Evolutionary conservation across 2,329 filamentous ascomycete genomes (phyloP), one percentile per base, ranked within the genome.

Genomic region (Mycosphaerella sp.): DNA sequence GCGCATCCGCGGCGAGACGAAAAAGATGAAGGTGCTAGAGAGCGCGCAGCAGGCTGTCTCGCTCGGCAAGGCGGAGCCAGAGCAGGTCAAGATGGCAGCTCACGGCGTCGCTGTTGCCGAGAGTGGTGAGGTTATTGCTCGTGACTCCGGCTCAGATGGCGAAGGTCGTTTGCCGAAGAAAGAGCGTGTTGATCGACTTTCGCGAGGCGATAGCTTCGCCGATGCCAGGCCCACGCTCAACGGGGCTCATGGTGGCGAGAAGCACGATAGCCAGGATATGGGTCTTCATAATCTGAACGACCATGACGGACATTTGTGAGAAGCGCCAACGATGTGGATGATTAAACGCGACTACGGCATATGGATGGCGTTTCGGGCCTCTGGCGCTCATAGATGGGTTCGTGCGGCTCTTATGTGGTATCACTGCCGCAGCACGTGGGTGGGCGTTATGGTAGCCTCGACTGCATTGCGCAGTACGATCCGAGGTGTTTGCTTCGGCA

Each of bases 1-100:
- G 69, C 74, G 78, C 52, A 71, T 89, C 14, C 78, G 87, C 47
- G 86, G 85, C 41, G 83, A 87, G 68, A 84, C 80, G 56, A 75
- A 78, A 56, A 86, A 86, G 69, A 67, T 80, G 57, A 86, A 86
- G 68, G 76, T 82, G 14, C 70, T 85, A 57, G 79, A 85, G 61
- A 78, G 74, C 41, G 84, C 83, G 3, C 76, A 82, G 59, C 76
- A 83, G 57, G 82, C 82, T 4, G 79, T 86, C 13, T 68, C 80
- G n/a, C 74, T 81, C 43, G 82, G 83, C 9, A 73, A 77, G 30
- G 82, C 82, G 37, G 79, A 77, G 52, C 73, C 79, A 47, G 73
- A 74, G 52, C 80, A 86, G 59, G 71, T 85, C 40, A 74, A 77
- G 53, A 79, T 86, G 58, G 80, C 82, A 14, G 75, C 77, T 12